Conservation (phyloP, 352 stramenopile genomes). For the Phytophthora brassicae region DNA sequence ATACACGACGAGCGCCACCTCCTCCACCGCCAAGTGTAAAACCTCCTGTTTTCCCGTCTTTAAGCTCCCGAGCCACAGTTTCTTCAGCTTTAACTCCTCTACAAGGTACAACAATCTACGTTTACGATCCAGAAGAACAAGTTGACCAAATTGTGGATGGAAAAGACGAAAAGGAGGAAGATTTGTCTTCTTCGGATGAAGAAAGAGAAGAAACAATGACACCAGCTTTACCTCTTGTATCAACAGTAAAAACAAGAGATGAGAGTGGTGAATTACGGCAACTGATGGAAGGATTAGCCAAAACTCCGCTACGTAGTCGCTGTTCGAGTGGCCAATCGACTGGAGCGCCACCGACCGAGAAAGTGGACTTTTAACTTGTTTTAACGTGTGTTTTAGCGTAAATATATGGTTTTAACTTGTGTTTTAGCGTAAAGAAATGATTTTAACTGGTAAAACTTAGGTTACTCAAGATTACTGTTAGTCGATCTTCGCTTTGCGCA, state of each 20-base stretch:
- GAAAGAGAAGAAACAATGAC: conserved; percentile 25
- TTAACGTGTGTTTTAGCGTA: neutral
- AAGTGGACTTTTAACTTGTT: conserved; percentile 44
- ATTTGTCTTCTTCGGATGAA: conserved; percentile 33
- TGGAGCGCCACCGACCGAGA: conserved; percentile 51
- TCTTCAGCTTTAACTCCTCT: conserved; percentile 12
- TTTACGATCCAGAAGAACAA: conserved; percentile 45
- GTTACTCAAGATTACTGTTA: no score
- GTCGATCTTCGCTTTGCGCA: no score
- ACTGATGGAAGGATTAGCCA: conserved; percentile 55
- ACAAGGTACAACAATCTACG: conserved; percentile 46
- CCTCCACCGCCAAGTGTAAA: neutral
- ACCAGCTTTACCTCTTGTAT: neutral
- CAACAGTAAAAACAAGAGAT: conserved; percentile 23
- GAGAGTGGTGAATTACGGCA: conserved; percentile 64
- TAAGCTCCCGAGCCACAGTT: conserved; percentile 10
- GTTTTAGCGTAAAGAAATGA: no score
- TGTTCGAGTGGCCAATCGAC: conserved; percentile 59
- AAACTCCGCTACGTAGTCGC: conserved; percentile 45
- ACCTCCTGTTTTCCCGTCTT: conserved; percentile 10
- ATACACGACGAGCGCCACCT: neutral
- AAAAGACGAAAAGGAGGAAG: neutral
- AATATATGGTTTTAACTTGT: no score
- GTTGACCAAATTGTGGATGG: conserved; percentile 3
- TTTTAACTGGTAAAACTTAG: no score